Evolutionary conservation across 1,139 yeast genomes (phyloP).

Genomic region (Sugiyamaella sp.): DNA sequence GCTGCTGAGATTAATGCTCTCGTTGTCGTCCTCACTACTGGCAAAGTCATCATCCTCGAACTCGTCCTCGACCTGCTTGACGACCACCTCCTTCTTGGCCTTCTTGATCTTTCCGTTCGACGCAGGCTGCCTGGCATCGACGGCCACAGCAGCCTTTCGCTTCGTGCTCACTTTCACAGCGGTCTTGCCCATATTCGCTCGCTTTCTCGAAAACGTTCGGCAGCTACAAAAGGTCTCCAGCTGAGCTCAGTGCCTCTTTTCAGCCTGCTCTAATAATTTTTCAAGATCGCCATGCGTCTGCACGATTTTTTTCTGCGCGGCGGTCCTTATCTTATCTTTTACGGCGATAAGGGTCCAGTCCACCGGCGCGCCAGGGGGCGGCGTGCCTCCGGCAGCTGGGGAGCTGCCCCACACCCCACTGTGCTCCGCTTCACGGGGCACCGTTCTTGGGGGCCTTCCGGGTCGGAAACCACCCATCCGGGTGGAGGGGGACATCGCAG

Average conservation of each 20-base stretch:
- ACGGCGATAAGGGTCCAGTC: slow-evolving; percentile 1
- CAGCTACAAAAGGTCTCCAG: too few species aligned
- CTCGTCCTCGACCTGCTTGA: slow-evolving; percentile 15
- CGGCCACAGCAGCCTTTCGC: slow-evolving; percentile 16
- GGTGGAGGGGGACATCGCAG: too few species aligned
- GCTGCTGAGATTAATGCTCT: slow-evolving; percentile 17
- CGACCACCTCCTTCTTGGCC: slow-evolving; percentile 21
- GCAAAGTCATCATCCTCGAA: slow-evolving; percentile 20
- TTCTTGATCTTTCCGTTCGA: slow-evolving; percentile 17
- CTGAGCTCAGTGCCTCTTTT: too few species aligned
- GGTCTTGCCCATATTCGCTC: slow-evolving; percentile 8
- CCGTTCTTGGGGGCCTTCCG: too few species aligned
- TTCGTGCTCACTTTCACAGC: slow-evolving; percentile 9
- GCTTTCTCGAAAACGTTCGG: background rate
- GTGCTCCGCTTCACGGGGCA: too few species aligned
- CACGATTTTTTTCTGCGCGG: background rate
- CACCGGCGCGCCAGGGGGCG: too few species aligned
- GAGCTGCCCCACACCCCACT: background rate
- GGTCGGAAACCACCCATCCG: too few species aligned
- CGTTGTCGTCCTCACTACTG: slow-evolving; percentile 20
- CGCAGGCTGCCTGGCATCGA: slow-evolving; percentile 7
- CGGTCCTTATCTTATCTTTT: background rate
- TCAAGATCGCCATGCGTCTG: background rate
- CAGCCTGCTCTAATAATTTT: too few species aligned
- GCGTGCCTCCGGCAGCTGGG: background rate